These are phyloP conservation scores for Quercus suber DNA, from an alignment of 306 rosid species.

Conservation along the genomic window DNA sequence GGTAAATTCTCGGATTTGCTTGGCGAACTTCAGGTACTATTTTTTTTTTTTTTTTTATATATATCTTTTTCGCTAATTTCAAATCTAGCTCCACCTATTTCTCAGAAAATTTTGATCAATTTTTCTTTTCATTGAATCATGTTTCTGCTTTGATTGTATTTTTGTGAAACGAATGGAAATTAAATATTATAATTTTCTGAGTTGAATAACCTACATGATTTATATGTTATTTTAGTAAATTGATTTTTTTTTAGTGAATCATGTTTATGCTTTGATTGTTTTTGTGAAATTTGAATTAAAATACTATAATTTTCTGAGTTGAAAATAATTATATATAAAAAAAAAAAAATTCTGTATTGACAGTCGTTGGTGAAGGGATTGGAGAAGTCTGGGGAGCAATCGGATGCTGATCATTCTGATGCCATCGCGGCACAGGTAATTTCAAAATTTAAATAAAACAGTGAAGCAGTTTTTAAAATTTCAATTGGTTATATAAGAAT, in stretches of 20 bases:
- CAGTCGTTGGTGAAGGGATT: constrained; percentile 69
- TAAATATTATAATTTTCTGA: not conserved
- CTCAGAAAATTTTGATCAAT: not conserved
- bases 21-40: constrained; percentile 75
- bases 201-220: not conserved
- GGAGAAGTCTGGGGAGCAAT: constrained; percentile 61
- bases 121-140: not conserved
- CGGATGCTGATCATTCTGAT: constrained; percentile 64
- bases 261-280: not conserved
- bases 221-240: not conserved
- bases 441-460: not conserved
- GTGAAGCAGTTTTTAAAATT: not conserved
- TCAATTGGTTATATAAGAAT: not conserved
- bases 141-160: not conserved
- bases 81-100: constrained; percentile 12
- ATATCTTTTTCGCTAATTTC: not conserved
- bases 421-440: constrained; percentile 75
- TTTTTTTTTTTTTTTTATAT: not conserved
- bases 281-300: not conserved
- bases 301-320: too few species aligned
- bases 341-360: not conserved
- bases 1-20: constrained; percentile 71
- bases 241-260: not conserved
- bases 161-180: not conserved
- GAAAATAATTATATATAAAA: too few species aligned